phyloP scores from a whole-genome alignment of 495 filamentous ascomycete genomes.

The Neurospora sp. region DNA sequence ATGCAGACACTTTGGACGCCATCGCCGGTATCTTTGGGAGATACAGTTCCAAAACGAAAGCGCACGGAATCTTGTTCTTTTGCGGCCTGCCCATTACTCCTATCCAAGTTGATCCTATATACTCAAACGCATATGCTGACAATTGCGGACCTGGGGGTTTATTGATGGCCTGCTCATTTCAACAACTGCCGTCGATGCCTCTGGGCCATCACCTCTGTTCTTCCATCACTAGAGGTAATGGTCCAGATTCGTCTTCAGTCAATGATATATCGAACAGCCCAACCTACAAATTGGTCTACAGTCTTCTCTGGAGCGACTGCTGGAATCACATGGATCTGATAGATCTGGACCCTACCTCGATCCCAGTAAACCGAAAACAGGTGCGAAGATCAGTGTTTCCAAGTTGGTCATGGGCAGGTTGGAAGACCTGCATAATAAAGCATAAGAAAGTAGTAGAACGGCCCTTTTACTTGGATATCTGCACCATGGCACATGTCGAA shows the following conservation, averaged over 20 bases:
- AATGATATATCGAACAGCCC: neutral
- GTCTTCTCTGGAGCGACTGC: neutral
- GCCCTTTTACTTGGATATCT: neutral
- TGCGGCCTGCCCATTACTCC: neutral
- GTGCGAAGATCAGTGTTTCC: neutral
- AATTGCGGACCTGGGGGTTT: too few species aligned
- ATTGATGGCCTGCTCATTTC: too few species aligned
- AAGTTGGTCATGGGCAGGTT: conserved; percentile 3
- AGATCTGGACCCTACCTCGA: too few species aligned
- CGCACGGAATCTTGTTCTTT: neutral
- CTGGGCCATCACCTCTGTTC: too few species aligned
- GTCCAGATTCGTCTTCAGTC: neutral
- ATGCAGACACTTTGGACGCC: neutral
- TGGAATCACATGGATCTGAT: neutral
- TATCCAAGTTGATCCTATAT: neutral
- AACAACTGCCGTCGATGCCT: too few species aligned
- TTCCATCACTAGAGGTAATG: neutral
- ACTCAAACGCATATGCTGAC: too few species aligned
- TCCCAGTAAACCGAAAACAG: neutral
- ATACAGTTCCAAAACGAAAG: neutral
- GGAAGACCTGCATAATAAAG: neutral
- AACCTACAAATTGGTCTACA: neutral
- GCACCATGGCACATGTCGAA: neutral
- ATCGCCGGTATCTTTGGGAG: neutral
- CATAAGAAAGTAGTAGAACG: neutral